A percentile compares a stretch with the other conserved stretches of the same genome.
Conservation (phyloP, 257 asterid genomes). For the Capsicum chinense region DNA sequence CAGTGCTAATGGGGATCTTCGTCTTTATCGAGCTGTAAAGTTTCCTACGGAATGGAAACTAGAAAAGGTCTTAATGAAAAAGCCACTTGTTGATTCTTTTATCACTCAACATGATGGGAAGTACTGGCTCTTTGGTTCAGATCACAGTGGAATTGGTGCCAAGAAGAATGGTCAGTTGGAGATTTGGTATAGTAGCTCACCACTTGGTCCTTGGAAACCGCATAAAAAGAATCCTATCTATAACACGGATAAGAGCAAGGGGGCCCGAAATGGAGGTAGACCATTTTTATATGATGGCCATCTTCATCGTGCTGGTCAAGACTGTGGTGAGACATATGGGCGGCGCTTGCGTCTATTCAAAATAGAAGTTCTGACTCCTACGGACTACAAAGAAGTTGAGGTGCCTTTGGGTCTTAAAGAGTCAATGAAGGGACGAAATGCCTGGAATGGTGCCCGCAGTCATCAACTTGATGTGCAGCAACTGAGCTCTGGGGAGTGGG, state of each 20-base stretch:
- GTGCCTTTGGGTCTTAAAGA: conserved; percentile 61
- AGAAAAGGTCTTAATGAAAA: conserved; percentile 64
- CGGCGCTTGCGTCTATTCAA: conserved; percentile 65
- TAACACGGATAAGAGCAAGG: conserved; percentile 73
- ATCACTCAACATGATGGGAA: conserved; percentile 68
- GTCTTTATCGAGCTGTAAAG: conserved; percentile 79
- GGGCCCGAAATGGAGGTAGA: conserved; percentile 96
- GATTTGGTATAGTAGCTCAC: conserved; percentile 83
- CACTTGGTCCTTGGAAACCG: conserved; percentile 91
- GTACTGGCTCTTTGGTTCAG: conserved; percentile 95
- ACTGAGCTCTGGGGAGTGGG: conserved; percentile 82
- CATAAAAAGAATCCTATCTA: conserved; percentile 83
- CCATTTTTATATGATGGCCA: conserved; percentile 70
- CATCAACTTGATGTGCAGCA: conserved; percentile 93
- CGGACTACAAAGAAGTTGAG: conserved; percentile 81
- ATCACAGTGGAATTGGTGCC: conserved; percentile 78
- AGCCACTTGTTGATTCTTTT: conserved; percentile 80
- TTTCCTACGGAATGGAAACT: conserved; percentile 86
- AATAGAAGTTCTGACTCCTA: conserved; percentile 58
- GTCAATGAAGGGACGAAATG: conserved; percentile 69
- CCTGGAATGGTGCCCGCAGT: conserved; percentile 92
- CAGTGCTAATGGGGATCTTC: conserved; percentile 85
- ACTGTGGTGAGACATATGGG: conserved; percentile 87
- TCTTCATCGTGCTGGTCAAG: conserved; percentile 90
- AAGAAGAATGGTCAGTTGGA: conserved; percentile 82